Percentiles rank a stretch among this genome's conserved stretches.
Conservation (phyloP, 2,329 filamentous ascomycete genomes). For the Chaetomiaceae sp. region DNA sequence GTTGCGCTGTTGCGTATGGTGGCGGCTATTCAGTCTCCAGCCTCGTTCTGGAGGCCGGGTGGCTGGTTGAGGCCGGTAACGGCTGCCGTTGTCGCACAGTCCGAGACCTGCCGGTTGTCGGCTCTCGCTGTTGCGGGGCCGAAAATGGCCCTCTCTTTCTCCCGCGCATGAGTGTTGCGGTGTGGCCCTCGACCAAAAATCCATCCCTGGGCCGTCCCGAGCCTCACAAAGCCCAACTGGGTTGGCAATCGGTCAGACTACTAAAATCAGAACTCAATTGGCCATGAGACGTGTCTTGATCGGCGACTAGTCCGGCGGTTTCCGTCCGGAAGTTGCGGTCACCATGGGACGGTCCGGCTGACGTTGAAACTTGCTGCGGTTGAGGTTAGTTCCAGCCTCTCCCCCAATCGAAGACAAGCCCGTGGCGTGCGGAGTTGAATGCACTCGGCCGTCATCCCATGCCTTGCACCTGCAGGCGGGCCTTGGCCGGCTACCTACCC, state of each 20-base stretch:
- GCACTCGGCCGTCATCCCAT: conserved; percentile 7
- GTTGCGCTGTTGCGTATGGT: not conserved
- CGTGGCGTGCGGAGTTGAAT: conserved; percentile 13
- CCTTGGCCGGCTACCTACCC: conserved; percentile 18
- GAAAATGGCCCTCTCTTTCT: not conserved
- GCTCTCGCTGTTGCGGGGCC: conserved; percentile 3
- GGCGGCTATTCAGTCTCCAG: not conserved
- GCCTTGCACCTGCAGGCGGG: not conserved
- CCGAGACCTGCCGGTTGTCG: conserved; percentile 1
- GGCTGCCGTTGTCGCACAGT: conserved; percentile 7
- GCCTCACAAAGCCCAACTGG: conserved; percentile 10
- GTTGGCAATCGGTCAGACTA: not conserved
- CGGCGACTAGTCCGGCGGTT: conserved; percentile 12
- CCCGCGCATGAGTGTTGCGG: not conserved
- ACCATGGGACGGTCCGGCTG: conserved; percentile 23
- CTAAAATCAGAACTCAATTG: conserved; percentile 7
- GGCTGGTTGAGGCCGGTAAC: conserved; percentile 1
- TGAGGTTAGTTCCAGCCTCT: not conserved
- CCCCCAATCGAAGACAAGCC: not conserved
- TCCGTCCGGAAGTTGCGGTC: conserved; percentile 13
- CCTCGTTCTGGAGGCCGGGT: not conserved
- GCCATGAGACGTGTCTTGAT: conserved; percentile 15
- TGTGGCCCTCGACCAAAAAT: not conserved
- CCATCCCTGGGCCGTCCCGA: conserved; percentile 1
- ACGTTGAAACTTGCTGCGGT: conserved; percentile 3